phyloP scores from a whole-genome alignment of 2,329 filamentous ascomycete genomes.

The Westerdykella aurantiaca region DNA sequence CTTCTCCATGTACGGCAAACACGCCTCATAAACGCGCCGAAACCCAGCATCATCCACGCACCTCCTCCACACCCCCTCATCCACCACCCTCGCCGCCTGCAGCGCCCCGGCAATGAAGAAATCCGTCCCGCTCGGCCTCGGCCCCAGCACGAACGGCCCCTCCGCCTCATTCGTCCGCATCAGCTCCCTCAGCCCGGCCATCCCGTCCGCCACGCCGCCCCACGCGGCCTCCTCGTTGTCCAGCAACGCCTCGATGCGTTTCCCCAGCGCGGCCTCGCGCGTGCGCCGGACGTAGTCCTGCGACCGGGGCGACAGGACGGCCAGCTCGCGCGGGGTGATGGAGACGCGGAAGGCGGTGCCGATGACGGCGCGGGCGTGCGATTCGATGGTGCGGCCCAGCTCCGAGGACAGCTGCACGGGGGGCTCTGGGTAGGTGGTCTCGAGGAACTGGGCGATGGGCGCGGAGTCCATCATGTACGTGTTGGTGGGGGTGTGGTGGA shows the following conservation, averaged over 20 bases:
- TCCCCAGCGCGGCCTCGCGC: slow-evolving; percentile 34
- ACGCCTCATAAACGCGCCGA: slow-evolving; percentile 7
- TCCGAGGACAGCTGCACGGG: slow-evolving; percentile 33
- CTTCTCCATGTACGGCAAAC: slow-evolving; percentile 8
- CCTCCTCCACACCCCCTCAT: slow-evolving; percentile 19
- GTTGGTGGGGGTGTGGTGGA: slow-evolving; percentile 38
- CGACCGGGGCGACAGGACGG: slow-evolving; percentile 34
- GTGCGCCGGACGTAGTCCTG: slow-evolving; percentile 39
- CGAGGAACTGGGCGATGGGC: slow-evolving; percentile 39
- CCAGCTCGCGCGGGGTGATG: slow-evolving; percentile 35
- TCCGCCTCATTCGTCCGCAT: slow-evolving; percentile 31
- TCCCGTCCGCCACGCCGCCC: slow-evolving; percentile 17
- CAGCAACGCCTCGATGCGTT: slow-evolving; percentile 35
- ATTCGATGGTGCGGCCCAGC: slow-evolving; percentile 33
- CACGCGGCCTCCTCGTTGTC: slow-evolving; percentile 27
- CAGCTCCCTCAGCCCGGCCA: slow-evolving; percentile 28
- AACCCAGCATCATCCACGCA: slow-evolving; percentile 4
- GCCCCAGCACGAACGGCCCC: slow-evolving; percentile 39
- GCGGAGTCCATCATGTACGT: slow-evolving; percentile 40
- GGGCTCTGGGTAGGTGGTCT: slow-evolving; percentile 37
- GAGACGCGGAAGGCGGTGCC: slow-evolving; percentile 26
- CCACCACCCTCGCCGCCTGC: slow-evolving; percentile 29
- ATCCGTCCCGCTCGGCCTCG: slow-evolving; percentile 33
- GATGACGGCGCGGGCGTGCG: slow-evolving; percentile 24
- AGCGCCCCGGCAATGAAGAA: slow-evolving; percentile 39